Conservation (phyloP, 2,329 filamentous ascomycete species). For the Cytospora paraplurivora region DNA sequence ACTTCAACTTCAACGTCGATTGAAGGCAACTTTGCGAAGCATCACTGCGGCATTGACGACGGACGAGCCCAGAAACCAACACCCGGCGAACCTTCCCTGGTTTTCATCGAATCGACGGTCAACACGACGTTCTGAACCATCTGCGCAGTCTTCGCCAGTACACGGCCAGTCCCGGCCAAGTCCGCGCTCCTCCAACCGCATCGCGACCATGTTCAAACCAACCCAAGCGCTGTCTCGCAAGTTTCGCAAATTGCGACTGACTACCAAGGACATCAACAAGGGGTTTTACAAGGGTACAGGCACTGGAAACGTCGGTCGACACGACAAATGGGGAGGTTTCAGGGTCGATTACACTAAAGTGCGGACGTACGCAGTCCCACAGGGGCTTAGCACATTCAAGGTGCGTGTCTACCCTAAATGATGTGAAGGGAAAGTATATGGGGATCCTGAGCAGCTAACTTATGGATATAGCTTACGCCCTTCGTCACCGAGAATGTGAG, state of each 20-base stretch:
- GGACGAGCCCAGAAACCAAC: neutral
- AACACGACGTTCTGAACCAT: neutral
- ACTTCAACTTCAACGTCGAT: neutral
- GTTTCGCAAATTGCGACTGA: conserved; percentile 76
- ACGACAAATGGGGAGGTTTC: conserved; percentile 84
- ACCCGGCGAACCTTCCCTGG: neutral
- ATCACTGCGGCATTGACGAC: conserved; percentile 1
- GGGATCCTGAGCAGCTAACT: conserved; percentile 29
- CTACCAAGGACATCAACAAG: conserved; percentile 88
- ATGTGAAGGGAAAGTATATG: neutral
- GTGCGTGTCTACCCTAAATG: conserved; percentile 48
- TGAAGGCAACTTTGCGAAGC: neutral
- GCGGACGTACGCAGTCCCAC: conserved; percentile 83
- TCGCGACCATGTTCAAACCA: conserved; percentile 59
- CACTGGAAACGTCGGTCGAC: conserved; percentile 81
- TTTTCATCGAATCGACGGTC: neutral
- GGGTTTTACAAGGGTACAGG: conserved; percentile 98
- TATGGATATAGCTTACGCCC: conserved; percentile 66
- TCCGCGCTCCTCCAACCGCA: neutral
- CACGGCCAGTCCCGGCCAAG: neutral
- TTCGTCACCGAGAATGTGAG: conserved; percentile 69
- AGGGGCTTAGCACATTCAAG: conserved; percentile 69
- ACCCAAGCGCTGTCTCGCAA: conserved; percentile 67
- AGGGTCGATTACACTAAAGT: conserved; percentile 84
- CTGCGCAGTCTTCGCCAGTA: neutral